Evolutionary conservation across 2,329 filamentous ascomycete species (phyloP).

Genomic region (Nemania serpens): DNA sequence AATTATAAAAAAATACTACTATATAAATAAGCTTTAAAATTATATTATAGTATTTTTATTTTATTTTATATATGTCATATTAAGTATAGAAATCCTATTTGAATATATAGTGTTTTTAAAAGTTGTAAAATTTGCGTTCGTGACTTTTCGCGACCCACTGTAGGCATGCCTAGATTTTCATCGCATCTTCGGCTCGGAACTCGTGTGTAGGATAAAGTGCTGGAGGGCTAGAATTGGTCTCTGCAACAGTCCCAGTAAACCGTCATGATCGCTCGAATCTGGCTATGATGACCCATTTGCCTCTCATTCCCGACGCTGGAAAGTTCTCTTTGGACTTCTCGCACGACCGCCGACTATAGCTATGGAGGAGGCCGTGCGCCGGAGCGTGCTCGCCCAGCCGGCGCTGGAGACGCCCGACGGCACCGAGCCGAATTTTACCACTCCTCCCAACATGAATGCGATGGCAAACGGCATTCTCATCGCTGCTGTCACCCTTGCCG

Average conservation of each 20-base stretch:
- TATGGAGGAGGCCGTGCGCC: constrained; percentile 10
- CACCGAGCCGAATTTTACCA: constrained; percentile 5
- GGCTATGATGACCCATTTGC: constrained; percentile 1
- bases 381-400: constrained; percentile 7
- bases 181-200: constrained; percentile 11
- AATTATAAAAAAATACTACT: too few species aligned
- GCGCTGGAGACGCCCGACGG: constrained; percentile 8
- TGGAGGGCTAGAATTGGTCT: background rate
- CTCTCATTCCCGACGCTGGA: background rate
- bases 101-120: too few species aligned
- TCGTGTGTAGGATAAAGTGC: background rate
- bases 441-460: constrained; percentile 19
- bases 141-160: too few species aligned
- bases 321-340: background rate
- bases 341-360: background rate
- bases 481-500: constrained; percentile 9
- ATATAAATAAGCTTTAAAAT: too few species aligned
- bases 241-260: background rate
- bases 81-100: too few species aligned
- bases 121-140: too few species aligned
- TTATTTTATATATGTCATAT: too few species aligned
- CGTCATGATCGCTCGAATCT: background rate
- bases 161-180: constrained; percentile 8
- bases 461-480: constrained; percentile 12
- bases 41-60: too few species aligned